Evolutionary conservation across 1,139 yeast genomes (phyloP).

Genomic region (Yamadazyma friedrichii): DNA sequence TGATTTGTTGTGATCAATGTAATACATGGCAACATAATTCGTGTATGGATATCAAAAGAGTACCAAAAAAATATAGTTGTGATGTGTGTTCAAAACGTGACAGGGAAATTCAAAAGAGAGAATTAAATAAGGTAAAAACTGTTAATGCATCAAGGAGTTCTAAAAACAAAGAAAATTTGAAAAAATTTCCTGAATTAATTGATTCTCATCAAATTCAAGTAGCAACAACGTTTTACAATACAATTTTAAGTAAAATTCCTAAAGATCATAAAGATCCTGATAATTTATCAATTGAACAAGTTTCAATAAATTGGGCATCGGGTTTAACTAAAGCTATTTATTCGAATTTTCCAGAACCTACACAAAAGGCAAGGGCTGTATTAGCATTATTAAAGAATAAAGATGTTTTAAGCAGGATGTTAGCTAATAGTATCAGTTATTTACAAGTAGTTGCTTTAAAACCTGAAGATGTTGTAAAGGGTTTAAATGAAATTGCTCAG

Average conservation of each 20-base stretch:
- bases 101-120: background rate
- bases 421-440: conserved; percentile 25
- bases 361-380: conserved; percentile 43
- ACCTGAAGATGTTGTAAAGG: conserved; percentile 58
- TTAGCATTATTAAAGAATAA: conserved; percentile 30
- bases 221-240: conserved; percentile 37
- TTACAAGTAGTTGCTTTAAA: conserved; percentile 29
- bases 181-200: conserved; percentile 19
- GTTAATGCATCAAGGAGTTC: background rate
- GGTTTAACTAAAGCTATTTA: conserved; percentile 43
- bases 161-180: background rate
- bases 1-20: conserved; percentile 81
- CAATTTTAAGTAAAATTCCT: conserved; percentile 44
- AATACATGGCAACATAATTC: conserved; percentile 81
- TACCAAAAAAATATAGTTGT: conserved; percentile 36
- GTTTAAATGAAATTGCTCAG: conserved; percentile 66
- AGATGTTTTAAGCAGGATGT: conserved; percentile 24
- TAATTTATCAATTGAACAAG: conserved; percentile 26
- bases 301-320: conserved; percentile 36
- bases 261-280: conserved; percentile 26
- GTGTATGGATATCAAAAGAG: conserved; percentile 48
- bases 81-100: conserved; percentile 22
- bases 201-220: conserved; percentile 37
- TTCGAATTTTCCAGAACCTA: conserved; percentile 26
- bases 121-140: background rate